Base-by-base conservation (phyloP, 306 rosid species). In the Datisca glomerata region DNA sequence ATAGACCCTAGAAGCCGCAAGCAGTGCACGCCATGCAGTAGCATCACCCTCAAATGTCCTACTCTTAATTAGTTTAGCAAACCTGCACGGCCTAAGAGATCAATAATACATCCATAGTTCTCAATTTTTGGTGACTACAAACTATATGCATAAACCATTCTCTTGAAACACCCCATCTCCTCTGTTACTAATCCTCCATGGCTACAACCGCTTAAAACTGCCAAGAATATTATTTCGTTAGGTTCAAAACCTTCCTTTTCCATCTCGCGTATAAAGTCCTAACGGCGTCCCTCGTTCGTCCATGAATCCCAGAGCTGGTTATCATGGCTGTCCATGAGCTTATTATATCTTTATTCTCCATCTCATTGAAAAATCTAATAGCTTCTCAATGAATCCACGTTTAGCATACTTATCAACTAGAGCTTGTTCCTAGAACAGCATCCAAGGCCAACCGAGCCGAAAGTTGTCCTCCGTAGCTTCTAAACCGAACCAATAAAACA, bases 311-410 rank as follows among this genome's bases (percentile, higher is more conserved):
- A 18, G 44, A 70, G 36, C 79, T 72, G 4, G 74, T 71, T 44
- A 82, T 82, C 89, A 78, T 72, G 31, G 85, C 68, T 23, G 85
- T 78, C 87, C 89, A 78, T 45, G 77, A 53, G n/a, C n/a, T n/a
- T 50, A 74, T 74, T 18, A 78, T 81, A 74, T 82, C 89, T 64
- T 78, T 78, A 54, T 29, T 25, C 33, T 63, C 56, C 50, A 78
- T 61, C 64, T 67, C 69, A 39, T 78, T 44, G 16, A 82, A 82
- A 32, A 72, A 55, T 19, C 53, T 60, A 56, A 55, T 47, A 16
- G 85, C 66, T 75, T 57, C 22, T 60, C 73, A 33, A 78, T 56
- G 47, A 78, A 66, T 48, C 94, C 94, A 24, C 79, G 74, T 65
- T 81, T 81, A 51, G 68, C 67, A 61, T 72, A 74, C 76, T 67